Base-by-base conservation (phyloP, 2,329 filamentous ascomycete genomes). In the Colletotrichum tropicale region DNA sequence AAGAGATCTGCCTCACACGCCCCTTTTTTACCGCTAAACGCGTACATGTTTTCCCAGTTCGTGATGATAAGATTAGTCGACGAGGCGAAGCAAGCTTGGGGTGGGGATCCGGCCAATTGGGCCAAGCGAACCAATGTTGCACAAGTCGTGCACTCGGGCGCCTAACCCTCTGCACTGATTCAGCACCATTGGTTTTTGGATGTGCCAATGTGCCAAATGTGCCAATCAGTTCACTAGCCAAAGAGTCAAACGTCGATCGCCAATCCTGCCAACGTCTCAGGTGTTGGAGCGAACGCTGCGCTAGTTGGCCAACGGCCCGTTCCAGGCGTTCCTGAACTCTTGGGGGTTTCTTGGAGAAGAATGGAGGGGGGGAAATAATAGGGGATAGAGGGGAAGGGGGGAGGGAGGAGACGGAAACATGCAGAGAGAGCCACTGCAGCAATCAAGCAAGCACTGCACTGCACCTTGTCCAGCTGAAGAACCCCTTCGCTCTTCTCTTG, bases 11-110 rank as follows among this genome's bases (percentile, higher is more conserved):
- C 66, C 34, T 21, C n/a, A n/a, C 43, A 48, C 4, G 55, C 55
- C 48, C 48, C 43, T 68, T 69, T 60, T 69, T 48, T 48, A 32
- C 62, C 62, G 62, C 28, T 66, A 48, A 66, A 66, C 66, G 66
- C 56, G 66, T 69, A 58, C 66, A 58, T 28, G 24, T 69, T 60
- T 58, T 61, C 56, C 26, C 66, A 61, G 32, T 69, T 61, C 21
- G 66, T 61, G 34, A 69, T 43, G 56, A 69, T 43, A 38, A 60
- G 66, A 58, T 60, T 69, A 61, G 66, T 21, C 21, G 34, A 56
- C 55, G 66, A 61, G 66, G 66, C 66, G 66, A 69, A 69, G 66
- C 66, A 69, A 60, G 66, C 55, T 69, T 69, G 66, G 62, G 24
- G 66, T 69, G 66, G 66, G 66, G 52, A 55, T 69, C 28, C 21